phyloP scores from a whole-genome alignment of 2,329 filamentous ascomycete genomes.

The Botryosphaeria dothidea region DNA sequence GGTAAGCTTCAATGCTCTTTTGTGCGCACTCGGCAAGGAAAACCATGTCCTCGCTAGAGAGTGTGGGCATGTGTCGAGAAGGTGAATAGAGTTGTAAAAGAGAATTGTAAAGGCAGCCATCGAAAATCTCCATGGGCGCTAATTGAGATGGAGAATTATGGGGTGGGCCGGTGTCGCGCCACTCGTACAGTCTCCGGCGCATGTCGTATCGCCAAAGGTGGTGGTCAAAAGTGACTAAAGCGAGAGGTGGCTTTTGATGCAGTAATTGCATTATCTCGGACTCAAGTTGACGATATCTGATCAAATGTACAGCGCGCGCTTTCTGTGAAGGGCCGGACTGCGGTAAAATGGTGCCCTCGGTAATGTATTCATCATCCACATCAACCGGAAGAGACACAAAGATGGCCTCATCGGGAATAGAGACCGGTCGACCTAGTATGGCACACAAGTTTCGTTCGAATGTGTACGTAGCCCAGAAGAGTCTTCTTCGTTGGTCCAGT shows the following conservation, averaged over 20 bases:
- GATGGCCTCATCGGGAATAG: background rate
- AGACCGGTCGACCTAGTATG: background rate
- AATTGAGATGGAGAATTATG: background rate
- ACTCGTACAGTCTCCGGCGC: background rate
- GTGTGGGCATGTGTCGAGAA: background rate
- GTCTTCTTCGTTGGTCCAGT: background rate
- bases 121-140: background rate
- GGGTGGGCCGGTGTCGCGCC: background rate
- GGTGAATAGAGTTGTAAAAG: background rate
- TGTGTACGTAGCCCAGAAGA: background rate
- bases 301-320: background rate
- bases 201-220: background rate
- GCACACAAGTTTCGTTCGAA: background rate
- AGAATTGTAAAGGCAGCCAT: background rate
- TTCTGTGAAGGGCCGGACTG: background rate
- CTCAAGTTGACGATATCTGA: background rate
- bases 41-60: background rate
- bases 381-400: background rate
- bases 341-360: background rate
- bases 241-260: background rate
- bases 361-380: background rate
- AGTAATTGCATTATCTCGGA: background rate
- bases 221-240: background rate
- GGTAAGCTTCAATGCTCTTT: background rate
- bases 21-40: background rate